phyloP scores from a whole-genome alignment of 148 eudicot genomes.

The Camellia japonica region DNA sequence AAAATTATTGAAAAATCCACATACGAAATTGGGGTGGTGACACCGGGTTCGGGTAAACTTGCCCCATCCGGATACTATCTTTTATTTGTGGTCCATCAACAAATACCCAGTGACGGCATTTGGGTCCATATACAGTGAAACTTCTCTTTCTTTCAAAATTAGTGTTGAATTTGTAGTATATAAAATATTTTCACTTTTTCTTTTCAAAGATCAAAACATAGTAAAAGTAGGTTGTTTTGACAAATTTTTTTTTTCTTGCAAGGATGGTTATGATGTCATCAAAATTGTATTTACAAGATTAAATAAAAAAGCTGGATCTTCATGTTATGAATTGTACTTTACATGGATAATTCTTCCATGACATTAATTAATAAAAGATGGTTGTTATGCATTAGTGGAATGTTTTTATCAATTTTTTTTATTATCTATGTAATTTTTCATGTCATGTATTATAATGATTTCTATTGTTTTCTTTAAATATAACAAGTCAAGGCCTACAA shows the following conservation, averaged over 20 bases:
- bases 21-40: constrained; percentile 24
- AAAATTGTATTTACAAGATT: not conserved
- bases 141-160: too few species aligned
- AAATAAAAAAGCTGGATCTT: not conserved
- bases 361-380: too few species aligned
- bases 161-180: not conserved
- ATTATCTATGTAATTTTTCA: too few species aligned
- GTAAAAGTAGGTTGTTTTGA: not conserved
- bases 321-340: too few species aligned
- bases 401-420: too few species aligned
- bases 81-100: constrained; percentile 54
- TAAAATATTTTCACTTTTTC: not conserved
- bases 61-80: constrained; percentile 63
- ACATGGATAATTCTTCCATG: too few species aligned
- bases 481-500: too few species aligned
- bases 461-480: too few species aligned
- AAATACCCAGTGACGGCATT: constrained; percentile 61
- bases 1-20: not conserved
- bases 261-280: not conserved
- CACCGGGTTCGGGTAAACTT: constrained; percentile 39
- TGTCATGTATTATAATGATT: too few species aligned
- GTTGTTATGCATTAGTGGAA: too few species aligned
- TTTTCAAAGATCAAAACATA: not conserved
- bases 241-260: not conserved
- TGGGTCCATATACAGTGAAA: constrained; percentile 56